phyloP scores from a whole-genome alignment of 2,329 filamentous ascomycete genomes.

The Colletotrichum sp. region DNA sequence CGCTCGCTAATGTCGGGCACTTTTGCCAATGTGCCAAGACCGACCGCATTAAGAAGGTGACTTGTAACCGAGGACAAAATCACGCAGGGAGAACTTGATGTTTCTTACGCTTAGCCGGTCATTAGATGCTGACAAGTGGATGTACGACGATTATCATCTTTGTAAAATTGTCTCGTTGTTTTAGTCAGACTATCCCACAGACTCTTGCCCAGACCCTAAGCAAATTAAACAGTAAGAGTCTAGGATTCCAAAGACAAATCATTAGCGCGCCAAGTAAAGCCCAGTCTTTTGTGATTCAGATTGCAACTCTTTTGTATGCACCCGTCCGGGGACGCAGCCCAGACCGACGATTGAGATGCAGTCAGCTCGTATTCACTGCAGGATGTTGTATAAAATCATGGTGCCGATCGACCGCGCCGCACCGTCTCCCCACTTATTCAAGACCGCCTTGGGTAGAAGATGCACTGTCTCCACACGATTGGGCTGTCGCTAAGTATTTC shows the following conservation, averaged over 20 bases:
- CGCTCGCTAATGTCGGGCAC: background rate
- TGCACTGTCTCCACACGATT: background rate
- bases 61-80: background rate
- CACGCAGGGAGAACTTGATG: background rate
- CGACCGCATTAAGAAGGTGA: background rate
- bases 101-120: background rate
- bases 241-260: background rate
- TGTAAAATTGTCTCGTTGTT: background rate
- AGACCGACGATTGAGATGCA: background rate
- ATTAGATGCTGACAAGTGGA: background rate
- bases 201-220: background rate
- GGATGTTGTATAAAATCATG: background rate
- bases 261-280: background rate
- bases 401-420: background rate
- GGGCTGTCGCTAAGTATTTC: background rate
- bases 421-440: background rate
- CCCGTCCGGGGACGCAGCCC: background rate
- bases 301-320: background rate
- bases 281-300: background rate
- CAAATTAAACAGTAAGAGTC: background rate
- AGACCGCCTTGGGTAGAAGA: background rate
- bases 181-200: background rate
- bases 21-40: background rate
- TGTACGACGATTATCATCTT: background rate
- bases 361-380: background rate